Percentiles rank a stretch among this genome's conserved stretches.
Evolutionary conservation across 768 basidiomycete genomes (phyloP).

Genomic region (Tephrocybe sp.): DNA sequence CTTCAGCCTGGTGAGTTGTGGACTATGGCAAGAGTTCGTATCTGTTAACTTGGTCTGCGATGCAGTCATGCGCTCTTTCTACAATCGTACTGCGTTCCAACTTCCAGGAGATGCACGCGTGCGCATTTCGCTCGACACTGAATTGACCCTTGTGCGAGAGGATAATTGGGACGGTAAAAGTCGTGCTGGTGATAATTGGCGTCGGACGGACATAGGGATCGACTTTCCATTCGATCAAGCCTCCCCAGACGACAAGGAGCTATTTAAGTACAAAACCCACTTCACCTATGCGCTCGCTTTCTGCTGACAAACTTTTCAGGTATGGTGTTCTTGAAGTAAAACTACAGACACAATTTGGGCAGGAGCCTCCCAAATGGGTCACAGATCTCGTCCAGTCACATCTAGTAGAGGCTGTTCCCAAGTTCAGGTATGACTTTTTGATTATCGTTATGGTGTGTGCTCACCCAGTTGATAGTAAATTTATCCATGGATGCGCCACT

Average conservation of each 20-base stretch:
- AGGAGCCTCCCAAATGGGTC: slow-evolving; percentile 96
- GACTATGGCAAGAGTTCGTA: too few species aligned
- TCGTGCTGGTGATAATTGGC: slow-evolving; percentile 90
- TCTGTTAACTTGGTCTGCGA: too few species aligned
- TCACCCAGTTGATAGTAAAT: slow-evolving; percentile 57
- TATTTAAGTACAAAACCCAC: slow-evolving; percentile 67
- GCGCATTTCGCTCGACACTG: slow-evolving; percentile 97
- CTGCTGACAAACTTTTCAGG: slow-evolving; percentile 27
- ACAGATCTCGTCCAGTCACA: slow-evolving; percentile 94
- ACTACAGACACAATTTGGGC: slow-evolving; percentile 93
- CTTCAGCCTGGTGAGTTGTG: slow-evolving; percentile 71
- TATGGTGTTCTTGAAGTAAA: slow-evolving; percentile 98
- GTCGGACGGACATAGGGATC: slow-evolving; percentile 90
- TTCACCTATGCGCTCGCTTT: slow-evolving; percentile 6
- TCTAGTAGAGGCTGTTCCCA: slow-evolving; percentile 95
- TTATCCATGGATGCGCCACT: slow-evolving; percentile 95
- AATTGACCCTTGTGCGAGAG: slow-evolving; percentile 91
- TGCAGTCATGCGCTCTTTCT: slow-evolving; percentile 98
- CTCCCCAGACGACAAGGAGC: slow-evolving; percentile 75
- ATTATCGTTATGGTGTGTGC: neutral
- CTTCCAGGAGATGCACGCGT: slow-evolving; percentile 98
- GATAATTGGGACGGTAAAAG: slow-evolving; percentile 89
- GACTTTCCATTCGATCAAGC: slow-evolving; percentile 87
- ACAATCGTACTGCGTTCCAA: slow-evolving; percentile 98
- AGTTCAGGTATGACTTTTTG: slow-evolving; percentile 70